Evolutionary conservation across 768 basidiomycete species (phyloP), one percentile per base, ranked within the genome.

Genomic region (Trametes meyenii): DNA sequence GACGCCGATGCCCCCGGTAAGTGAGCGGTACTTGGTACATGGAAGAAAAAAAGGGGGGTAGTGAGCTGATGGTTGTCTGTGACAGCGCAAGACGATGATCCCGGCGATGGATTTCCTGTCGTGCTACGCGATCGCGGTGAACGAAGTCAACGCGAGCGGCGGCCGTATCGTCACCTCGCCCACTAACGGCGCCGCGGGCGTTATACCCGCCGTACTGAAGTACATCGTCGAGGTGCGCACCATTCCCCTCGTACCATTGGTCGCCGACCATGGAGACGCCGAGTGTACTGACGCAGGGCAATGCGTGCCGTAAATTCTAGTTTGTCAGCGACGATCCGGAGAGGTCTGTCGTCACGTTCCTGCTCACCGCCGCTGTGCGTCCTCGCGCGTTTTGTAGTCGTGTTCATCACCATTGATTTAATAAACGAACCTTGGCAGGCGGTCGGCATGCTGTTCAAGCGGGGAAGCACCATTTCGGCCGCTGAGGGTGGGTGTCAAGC

Each of bases 401-500:
- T 13, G 36, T 42, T 24, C 33, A 17, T 26, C 16, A 23, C 11
- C 29, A 14, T 46, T 35, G 35, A 6, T 21, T 14, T 55, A 38
- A 19, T 26, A 60, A 36, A 39, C 51, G 10, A 29, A 19, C 45
- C 56, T 17, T 53, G 24, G 3, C 44, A 92, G 90, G 90, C 95
- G 10, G 76, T 96, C 55, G 94, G 96, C 16, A 97, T 97, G 95
- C 78, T 97, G 35, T 96, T 94, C 79, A 98, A 98, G 73, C 85
- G 96, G 61, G 94, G 95, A n/a, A 94, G 93, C 63, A 96, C 96
- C 1, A 97, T 98, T 52, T 92, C 90, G 49, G 96, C 96, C 14
- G 95, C 96, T 0, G 96, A 98, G 75, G 96, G 96, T 19, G 94
- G 88, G 12, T 96, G 94, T 73, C 92, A 94, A 77, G 94, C 94